Evolutionary conservation across 306 rosid genomes (phyloP).

Genomic region (Myrica gale): DNA sequence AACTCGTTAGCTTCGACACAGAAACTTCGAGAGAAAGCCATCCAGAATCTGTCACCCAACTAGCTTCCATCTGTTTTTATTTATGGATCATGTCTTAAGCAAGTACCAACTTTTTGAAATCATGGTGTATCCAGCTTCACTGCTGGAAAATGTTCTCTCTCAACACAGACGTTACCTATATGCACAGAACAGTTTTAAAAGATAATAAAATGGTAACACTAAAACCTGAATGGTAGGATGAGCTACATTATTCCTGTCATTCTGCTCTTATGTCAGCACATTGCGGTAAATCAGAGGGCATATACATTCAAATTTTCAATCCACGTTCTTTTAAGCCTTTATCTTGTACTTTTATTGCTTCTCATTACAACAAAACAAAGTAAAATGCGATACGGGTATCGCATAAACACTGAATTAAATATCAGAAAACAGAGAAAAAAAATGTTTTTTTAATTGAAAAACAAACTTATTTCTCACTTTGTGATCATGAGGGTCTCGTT

Average conservation of each 20-base stretch:
- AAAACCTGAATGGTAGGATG: neutral
- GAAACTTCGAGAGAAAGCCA: too few relatives aligned
- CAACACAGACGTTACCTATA: neutral
- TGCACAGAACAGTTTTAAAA: neutral
- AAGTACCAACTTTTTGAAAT: neutral
- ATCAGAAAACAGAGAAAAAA: neutral
- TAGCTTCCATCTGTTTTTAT: too few relatives aligned
- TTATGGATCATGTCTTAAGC: too few relatives aligned
- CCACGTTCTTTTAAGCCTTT: too few relatives aligned
- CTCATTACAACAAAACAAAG: neutral
- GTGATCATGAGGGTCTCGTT: slow-evolving; percentile 17
- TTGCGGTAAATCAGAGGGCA: too few relatives aligned
- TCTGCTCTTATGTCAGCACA: neutral
- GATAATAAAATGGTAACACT: neutral
- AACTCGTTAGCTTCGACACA: too few relatives aligned
- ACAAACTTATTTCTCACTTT: slow-evolving; percentile 33
- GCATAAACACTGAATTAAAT: neutral
- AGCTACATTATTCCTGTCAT: neutral
- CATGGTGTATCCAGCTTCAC: neutral
- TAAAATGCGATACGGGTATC: neutral
- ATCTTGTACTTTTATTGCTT: too few relatives aligned
- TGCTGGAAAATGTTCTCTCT: neutral
- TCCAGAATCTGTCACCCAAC: too few relatives aligned
- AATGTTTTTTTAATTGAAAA: neutral
- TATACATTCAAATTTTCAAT: too few relatives aligned